Conservation (phyloP, 106 monocot species). For the Allium cepa region DNA sequence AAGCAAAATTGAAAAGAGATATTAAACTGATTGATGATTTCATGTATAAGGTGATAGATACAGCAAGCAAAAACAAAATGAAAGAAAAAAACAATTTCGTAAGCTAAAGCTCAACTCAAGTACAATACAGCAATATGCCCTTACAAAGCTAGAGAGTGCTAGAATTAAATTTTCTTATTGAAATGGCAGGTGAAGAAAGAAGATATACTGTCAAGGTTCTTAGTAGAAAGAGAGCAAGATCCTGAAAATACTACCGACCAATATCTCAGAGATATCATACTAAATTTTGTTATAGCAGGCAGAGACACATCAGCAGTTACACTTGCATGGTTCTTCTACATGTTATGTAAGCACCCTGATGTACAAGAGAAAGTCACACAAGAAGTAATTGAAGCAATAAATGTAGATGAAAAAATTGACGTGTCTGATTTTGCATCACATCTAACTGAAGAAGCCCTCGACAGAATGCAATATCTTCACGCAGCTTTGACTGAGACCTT, state of each 20-base stretch:
- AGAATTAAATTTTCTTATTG: background rate
- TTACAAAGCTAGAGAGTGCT: background rate
- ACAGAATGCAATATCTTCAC: slow-evolving; percentile 65
- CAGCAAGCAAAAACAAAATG: background rate
- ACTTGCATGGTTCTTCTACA: slow-evolving; percentile 18
- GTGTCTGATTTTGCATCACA: slow-evolving; percentile 10
- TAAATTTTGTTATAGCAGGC: slow-evolving; percentile 53
- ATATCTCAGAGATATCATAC: slow-evolving; percentile 53
- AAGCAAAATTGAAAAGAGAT: slow-evolving; percentile 1
- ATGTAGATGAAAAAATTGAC: background rate
- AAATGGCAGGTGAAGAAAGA: slow-evolving; percentile 11
- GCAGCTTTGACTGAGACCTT: slow-evolving; percentile 56
- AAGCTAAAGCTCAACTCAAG: background rate
- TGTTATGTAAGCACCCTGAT: slow-evolving; percentile 2
- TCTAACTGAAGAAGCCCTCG: slow-evolving; percentile 38
- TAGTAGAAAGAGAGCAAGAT: slow-evolving; percentile 22
- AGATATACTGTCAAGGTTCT: slow-evolving; percentile 45
- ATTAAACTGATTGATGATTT: slow-evolving; percentile 7
- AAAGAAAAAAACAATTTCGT: background rate
- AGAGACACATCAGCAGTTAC: slow-evolving; percentile 58
- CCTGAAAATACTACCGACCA: slow-evolving; percentile 13
- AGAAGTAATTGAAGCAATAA: slow-evolving; percentile 28
- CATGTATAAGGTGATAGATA: background rate
- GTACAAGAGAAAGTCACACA: background rate
- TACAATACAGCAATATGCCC: background rate